Conservation (phyloP, 1,139 yeast genomes). For the Ogataea hybrid region DNA sequence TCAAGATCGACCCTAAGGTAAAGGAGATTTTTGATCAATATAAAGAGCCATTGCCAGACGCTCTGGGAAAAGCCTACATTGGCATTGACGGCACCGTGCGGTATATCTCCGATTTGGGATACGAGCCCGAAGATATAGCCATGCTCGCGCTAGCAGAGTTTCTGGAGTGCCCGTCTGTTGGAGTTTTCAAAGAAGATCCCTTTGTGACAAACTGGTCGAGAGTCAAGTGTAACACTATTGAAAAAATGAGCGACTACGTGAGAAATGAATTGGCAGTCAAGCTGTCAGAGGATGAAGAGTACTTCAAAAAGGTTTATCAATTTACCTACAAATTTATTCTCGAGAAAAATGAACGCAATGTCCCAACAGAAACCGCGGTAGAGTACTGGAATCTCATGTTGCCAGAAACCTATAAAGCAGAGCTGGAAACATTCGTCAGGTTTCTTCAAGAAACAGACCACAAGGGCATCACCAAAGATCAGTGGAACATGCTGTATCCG, state of each 20-base stretch:
- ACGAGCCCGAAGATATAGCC: slow-evolving; percentile 70
- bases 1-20: slow-evolving; percentile 8
- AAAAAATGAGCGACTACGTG: slow-evolving; percentile 50
- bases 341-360: slow-evolving; percentile 58
- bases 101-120: slow-evolving; percentile 62
- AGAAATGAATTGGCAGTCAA: slow-evolving; percentile 35
- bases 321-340: slow-evolving; percentile 69
- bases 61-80: slow-evolving; percentile 34
- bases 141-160: slow-evolving; percentile 71
- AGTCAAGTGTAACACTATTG: slow-evolving; percentile 34
- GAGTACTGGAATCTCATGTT: slow-evolving; percentile 79
- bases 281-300: slow-evolving; percentile 37
- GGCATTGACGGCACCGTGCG: slow-evolving; percentile 76
- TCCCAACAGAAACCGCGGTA: slow-evolving; percentile 61
- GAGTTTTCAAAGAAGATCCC: slow-evolving; percentile 47
- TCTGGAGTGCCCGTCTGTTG: slow-evolving; percentile 64
- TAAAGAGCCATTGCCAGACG: slow-evolving; percentile 24
- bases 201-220: slow-evolving; percentile 60
- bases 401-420: slow-evolving; percentile 22
- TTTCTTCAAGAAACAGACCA: slow-evolving; percentile 43
- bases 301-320: slow-evolving; percentile 58
- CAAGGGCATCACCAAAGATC: slow-evolving; percentile 60
- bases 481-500: slow-evolving; percentile 80
- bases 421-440: slow-evolving; percentile 49
- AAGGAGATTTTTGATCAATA: slow-evolving; percentile 23